These are phyloP conservation scores for Marasmius fiardii DNA, from an alignment of 1,284 basidiomycete species.

Conservation along the genomic window DNA sequence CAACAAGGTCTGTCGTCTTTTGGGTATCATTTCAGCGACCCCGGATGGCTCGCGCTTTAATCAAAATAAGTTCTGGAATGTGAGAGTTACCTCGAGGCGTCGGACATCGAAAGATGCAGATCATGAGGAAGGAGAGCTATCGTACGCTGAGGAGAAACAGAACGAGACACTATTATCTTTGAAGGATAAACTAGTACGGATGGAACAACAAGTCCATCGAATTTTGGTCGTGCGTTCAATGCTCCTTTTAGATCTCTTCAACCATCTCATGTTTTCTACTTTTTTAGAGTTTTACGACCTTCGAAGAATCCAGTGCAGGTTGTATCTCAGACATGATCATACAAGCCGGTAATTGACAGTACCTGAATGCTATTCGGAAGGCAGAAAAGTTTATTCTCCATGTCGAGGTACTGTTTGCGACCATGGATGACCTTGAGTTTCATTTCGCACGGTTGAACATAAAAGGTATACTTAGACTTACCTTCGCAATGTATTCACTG, in stretches of 20 bases:
- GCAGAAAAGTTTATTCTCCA: constrained; percentile 99
- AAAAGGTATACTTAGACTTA: constrained; percentile 68
- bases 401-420: constrained; percentile 96
- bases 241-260: constrained; percentile 8
- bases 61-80: constrained; percentile 91
- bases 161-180: constrained; percentile 81
- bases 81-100: constrained; percentile 85
- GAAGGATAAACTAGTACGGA: constrained; percentile 87
- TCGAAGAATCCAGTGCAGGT: constrained; percentile 98
- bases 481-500: constrained; percentile 84
- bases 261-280: constrained; percentile 31
- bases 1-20: constrained; percentile 75
- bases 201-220: constrained; percentile 98
- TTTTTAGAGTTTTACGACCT: constrained; percentile 96
- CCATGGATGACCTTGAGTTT: constrained; percentile 94
- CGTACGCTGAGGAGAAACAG: constrained; percentile 72
- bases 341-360: constrained; percentile 94
- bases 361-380: constrained; percentile 96
- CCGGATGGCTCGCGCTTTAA: constrained; percentile 16
- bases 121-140: constrained; percentile 50
- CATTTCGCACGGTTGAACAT: constrained; percentile 81
- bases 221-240: constrained; percentile 86
- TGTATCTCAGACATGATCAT: constrained; percentile 99
- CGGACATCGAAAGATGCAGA: constrained; percentile 50
- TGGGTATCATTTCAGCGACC: constrained; percentile 5